Percentiles rank a stretch among this genome's conserved stretches.
Evolutionary conservation across 257 asterid species (phyloP).

Genomic region (Solanum medicagineum): DNA sequence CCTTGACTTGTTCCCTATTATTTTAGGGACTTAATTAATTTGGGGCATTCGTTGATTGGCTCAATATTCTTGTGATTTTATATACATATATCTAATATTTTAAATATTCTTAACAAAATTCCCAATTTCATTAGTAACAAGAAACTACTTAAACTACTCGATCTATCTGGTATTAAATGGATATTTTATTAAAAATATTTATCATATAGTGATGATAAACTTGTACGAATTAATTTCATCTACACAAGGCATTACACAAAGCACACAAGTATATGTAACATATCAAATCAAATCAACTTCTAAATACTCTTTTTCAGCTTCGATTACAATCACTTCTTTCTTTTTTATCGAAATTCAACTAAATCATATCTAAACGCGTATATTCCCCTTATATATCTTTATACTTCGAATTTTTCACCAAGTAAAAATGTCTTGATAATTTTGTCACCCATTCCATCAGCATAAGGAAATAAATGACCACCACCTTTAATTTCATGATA

Average conservation of each 20-base stretch:
- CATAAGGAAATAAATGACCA: conserved; percentile 57
- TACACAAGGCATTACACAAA: neutral
- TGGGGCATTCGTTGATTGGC: too few species aligned
- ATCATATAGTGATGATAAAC: too few species aligned
- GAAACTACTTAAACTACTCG: too few species aligned
- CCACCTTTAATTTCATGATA: conserved; percentile 64
- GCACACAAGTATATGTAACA: neutral
- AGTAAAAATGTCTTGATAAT: conserved; percentile 39
- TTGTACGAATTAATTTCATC: neutral
- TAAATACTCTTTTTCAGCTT: neutral
- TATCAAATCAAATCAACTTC: neutral
- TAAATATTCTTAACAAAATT: neutral
- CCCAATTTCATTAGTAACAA: neutral
- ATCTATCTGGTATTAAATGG: too few species aligned
- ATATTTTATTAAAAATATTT: too few species aligned
- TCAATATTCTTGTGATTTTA: neutral
- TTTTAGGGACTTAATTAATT: neutral
- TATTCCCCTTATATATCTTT: neutral
- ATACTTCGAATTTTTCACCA: conserved; percentile 11
- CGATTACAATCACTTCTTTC: fast-evolving
- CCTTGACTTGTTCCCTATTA: neutral
- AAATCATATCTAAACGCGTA: neutral
- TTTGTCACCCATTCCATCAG: conserved; percentile 41
- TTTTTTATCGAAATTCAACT: neutral
- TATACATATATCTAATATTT: too few species aligned